Conservation (phyloP, 129 eudicot genomes). For the Flaveria sonorensis region DNA sequence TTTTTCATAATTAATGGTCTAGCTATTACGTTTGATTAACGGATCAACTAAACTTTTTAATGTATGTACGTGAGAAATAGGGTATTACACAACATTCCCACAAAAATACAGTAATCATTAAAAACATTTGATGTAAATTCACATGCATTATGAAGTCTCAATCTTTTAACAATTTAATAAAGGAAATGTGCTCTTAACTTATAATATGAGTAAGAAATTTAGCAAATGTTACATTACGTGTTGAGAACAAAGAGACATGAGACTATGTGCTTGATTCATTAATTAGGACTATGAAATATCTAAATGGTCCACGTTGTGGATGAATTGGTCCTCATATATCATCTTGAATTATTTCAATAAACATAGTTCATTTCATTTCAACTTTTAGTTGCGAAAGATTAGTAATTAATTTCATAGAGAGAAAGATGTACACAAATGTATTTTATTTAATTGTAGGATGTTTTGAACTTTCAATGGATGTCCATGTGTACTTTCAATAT, state of each 20-base stretch:
- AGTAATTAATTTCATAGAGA: background rate
- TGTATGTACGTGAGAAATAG: background rate
- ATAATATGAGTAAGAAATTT: background rate
- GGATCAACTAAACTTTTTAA: background rate
- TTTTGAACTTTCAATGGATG: background rate
- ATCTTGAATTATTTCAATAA: constrained; percentile 12
- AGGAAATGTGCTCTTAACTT: background rate
- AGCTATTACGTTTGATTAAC: background rate
- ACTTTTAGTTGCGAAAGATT: background rate
- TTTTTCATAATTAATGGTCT: background rate
- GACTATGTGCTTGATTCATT: background rate
- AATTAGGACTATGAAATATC: too few species aligned
- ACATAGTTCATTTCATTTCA: background rate
- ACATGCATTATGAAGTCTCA: background rate
- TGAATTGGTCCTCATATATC: constrained; percentile 2
- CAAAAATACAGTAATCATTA: background rate
- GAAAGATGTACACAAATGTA: background rate
- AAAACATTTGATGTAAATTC: background rate
- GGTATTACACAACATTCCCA: background rate
- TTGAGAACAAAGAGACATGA: background rate
- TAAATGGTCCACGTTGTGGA: too few species aligned
- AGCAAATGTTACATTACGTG: constrained; percentile 3
- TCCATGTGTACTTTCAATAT: too few species aligned
- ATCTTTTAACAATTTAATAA: background rate
- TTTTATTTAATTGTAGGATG: background rate